These are phyloP conservation scores for Tuber calosporum DNA, from an alignment of 495 filamentous ascomycete genomes.

Conservation along the genomic window DNA sequence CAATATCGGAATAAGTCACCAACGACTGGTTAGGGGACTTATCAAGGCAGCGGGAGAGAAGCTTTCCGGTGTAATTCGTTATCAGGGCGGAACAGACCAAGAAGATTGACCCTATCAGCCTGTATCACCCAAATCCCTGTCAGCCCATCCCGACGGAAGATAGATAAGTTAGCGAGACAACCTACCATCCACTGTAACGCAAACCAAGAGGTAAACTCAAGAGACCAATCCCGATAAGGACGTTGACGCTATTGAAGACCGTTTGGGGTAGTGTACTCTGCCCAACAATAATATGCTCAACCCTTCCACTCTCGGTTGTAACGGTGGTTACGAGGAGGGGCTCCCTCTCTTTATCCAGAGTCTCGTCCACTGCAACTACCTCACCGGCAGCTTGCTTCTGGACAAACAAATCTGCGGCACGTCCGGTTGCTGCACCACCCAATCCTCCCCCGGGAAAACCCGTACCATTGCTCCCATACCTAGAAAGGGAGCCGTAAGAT, in stretches of 20 bases:
- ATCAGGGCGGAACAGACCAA: slow-evolving; percentile 63
- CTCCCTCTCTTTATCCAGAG: slow-evolving; percentile 59
- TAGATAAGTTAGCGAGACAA: slow-evolving; percentile 2
- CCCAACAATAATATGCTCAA: slow-evolving; percentile 73
- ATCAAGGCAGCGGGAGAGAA: slow-evolving; percentile 84
- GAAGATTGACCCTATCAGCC: slow-evolving; percentile 65
- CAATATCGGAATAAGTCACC: slow-evolving; percentile 86
- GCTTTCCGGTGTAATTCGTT: slow-evolving; percentile 78
- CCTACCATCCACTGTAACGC: slow-evolving; percentile 77
- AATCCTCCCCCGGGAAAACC: slow-evolving; percentile 45
- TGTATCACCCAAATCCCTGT: slow-evolving; percentile 14
- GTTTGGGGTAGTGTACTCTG: slow-evolving; percentile 93
- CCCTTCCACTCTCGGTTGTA: slow-evolving; percentile 75
- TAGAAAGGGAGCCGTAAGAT: slow-evolving; percentile 28
- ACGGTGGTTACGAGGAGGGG: slow-evolving; percentile 80
- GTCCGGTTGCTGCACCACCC: slow-evolving; percentile 60
- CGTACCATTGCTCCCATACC: slow-evolving; percentile 20
- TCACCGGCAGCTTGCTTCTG: slow-evolving; percentile 56
- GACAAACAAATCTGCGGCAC: slow-evolving; percentile 53
- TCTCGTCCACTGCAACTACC: slow-evolving; percentile 48
- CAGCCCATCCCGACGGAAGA: slow-evolving; percentile 14
- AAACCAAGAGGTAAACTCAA: slow-evolving; percentile 83
- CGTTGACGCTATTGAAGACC: slow-evolving; percentile 93
- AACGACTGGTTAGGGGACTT: slow-evolving; percentile 62
- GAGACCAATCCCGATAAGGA: slow-evolving; percentile 84